A percentile compares a stretch with the other conserved stretches of the same genome.
phyloP scores from a whole-genome alignment of 2,329 filamentous ascomycete species.

The Claviceps sorghi region DNA sequence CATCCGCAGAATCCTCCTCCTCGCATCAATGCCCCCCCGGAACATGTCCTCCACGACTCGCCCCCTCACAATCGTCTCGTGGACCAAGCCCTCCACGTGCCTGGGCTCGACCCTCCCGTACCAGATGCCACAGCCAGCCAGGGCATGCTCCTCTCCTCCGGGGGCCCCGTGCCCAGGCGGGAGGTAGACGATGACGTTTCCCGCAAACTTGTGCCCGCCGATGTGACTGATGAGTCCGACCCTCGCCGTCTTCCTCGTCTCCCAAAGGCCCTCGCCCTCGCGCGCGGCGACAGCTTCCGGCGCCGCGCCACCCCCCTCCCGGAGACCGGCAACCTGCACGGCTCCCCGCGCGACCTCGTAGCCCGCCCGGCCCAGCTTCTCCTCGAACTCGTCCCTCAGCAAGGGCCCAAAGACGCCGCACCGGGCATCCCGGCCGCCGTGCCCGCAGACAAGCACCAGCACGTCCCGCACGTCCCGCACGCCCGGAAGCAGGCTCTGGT shows the following conservation, averaged over 20 bases:
- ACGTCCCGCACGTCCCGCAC: slow-evolving; percentile 52
- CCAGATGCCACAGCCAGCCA: slow-evolving; percentile 64
- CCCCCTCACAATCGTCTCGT: slow-evolving; percentile 53
- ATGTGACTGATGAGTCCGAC: slow-evolving; percentile 66
- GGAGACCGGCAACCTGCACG: slow-evolving; percentile 18
- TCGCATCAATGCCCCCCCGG: slow-evolving; percentile 48
- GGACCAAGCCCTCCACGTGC: slow-evolving; percentile 62
- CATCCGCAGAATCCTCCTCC: slow-evolving; percentile 37
- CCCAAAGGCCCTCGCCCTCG: neutral
- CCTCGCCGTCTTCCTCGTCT: slow-evolving; percentile 30
- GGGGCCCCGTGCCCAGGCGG: slow-evolving; percentile 36
- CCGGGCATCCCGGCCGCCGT: slow-evolving; percentile 64
- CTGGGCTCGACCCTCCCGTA: slow-evolving; percentile 64
- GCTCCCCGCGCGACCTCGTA: slow-evolving; percentile 33
- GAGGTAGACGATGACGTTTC: slow-evolving; percentile 70
- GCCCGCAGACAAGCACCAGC: slow-evolving; percentile 76
- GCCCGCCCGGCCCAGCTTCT: slow-evolving; percentile 35
- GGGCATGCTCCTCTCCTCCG: slow-evolving; percentile 33
- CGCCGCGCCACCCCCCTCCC: neutral
- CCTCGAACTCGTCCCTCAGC: slow-evolving; percentile 55
- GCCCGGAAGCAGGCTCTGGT: slow-evolving; percentile 34
- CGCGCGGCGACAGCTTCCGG: neutral
- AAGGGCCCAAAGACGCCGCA: slow-evolving; percentile 72
- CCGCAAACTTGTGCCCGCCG: slow-evolving; percentile 73
- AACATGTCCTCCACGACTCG: slow-evolving; percentile 57